Base-by-base conservation (phyloP, 169 alveolate species). In the Theileria orientalis region DNA sequence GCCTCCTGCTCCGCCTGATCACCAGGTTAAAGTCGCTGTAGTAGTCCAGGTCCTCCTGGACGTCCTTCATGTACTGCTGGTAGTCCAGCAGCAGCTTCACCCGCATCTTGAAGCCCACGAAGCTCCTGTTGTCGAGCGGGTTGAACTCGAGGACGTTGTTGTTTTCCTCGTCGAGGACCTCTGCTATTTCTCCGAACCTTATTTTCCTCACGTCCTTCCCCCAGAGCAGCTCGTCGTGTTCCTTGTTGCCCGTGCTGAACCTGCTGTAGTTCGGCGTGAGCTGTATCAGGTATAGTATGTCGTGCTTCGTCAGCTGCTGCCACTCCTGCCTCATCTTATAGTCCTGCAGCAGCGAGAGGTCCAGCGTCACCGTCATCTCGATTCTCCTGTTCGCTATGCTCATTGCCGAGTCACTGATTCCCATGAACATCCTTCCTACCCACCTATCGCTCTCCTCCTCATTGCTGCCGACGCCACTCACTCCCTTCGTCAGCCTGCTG, bases 1-100 rank as follows among this genome's bases (percentile, higher is more conserved):
- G 96, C 83, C 91, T 87, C 0, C 96, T 90, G 47, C 92, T 86
- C 40, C 98, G 83, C 59, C 97, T 85, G 56, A 95, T 74, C 44
- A 95, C 46, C 82, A 95, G 62, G 83, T 94, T 92, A 76, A 94
- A 92, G 54, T 84, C 83, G 37, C 86, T 84, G 76, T 91, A 93
- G 30, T 86, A 79, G 73, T 92, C 94, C 69, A 94, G 92, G 64
- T 87, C 91, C 59, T 74, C 85, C 60, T 83, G 76, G 23, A 86
- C 86, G 47, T 86, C 94, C 41, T 87, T 83, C 64, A 89, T 72
- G 77, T 92, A 93, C 76, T 94, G 95, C 25, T 83, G 77, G 69
- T 84, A 79, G 68, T 94, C 97, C 37, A 91, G 83, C 60, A 85
- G 85, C 14, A 91, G 94, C 49, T 87, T 83, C 37, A 87, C 54